These are phyloP conservation scores for Rhizopus sp. DNA, from an alignment of 371 early-diverging fungal genomes.

Conservation along the genomic window DNA sequence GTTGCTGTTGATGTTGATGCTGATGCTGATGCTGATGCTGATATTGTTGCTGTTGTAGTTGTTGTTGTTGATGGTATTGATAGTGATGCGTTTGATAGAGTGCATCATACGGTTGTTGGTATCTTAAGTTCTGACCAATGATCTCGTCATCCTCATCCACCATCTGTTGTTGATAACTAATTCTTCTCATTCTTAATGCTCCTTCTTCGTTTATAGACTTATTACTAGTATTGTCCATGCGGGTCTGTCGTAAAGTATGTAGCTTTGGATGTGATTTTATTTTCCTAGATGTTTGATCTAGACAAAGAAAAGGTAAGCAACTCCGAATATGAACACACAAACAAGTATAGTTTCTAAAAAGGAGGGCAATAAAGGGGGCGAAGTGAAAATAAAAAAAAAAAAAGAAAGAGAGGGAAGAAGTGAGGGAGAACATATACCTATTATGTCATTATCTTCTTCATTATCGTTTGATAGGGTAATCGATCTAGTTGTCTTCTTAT, in stretches of 20 bases:
- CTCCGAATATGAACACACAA: background rate
- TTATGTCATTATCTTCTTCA: conserved; percentile 24
- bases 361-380: background rate
- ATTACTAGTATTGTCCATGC: background rate
- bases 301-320: background rate
- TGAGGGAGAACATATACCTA: background rate
- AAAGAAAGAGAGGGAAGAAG: background rate
- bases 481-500: background rate
- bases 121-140: background rate
- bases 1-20: conserved; percentile 12
- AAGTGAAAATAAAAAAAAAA: too few species aligned
- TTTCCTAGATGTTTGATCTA: background rate
- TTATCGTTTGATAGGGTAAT: conserved; percentile 43
- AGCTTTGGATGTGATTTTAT: background rate
- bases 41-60: conserved; percentile 26
- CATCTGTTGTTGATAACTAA: conserved; percentile 5
- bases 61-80: conserved; percentile 27
- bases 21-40: conserved; percentile 9
- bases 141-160: background rate
- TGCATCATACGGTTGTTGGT: too few species aligned
- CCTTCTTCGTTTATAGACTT: conserved; percentile 3
- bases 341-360: background rate
- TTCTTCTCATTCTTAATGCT: conserved; percentile 8
- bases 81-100: conserved; percentile 29
- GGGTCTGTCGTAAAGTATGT: background rate